Percentiles rank a stretch among this genome's conserved stretches.
phyloP scores from a whole-genome alignment of 768 basidiomycete genomes.

The Suillus sp. region DNA sequence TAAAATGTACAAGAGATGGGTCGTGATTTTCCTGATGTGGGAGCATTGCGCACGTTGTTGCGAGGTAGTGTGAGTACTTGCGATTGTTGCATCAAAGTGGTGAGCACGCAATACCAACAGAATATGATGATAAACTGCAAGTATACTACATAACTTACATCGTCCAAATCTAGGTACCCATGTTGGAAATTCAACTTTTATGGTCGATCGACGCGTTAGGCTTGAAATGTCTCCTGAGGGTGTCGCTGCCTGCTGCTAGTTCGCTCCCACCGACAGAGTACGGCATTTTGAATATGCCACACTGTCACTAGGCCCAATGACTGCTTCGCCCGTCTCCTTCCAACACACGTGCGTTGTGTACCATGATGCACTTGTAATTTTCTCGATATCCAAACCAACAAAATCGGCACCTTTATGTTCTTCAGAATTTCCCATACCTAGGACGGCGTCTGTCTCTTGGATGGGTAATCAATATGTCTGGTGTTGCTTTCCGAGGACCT shows the following conservation, averaged over 20 bases:
- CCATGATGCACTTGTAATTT: neutral
- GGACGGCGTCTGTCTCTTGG: neutral
- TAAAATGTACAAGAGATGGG: neutral
- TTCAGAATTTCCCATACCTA: neutral
- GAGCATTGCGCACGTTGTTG: neutral
- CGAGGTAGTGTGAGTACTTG: neutral
- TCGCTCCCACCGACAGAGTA: neutral
- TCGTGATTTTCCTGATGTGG: neutral
- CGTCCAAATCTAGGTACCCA: neutral
- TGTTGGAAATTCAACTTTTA: neutral
- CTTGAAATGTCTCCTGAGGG: neutral
- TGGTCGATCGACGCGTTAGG: neutral
- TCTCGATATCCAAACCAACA: neutral
- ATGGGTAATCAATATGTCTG: neutral
- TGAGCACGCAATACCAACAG: neutral
- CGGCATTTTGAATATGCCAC: neutral
- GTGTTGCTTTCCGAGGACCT: neutral
- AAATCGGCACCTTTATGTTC: neutral
- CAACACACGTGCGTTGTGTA: neutral
- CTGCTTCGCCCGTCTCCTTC: neutral
- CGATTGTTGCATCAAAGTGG: neutral
- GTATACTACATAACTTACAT: neutral
- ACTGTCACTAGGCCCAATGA: neutral
- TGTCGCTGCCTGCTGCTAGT: neutral
- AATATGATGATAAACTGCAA: neutral